Evolutionary conservation across 768 basidiomycete genomes (phyloP).

Genomic region (Amanita muscaria): DNA sequence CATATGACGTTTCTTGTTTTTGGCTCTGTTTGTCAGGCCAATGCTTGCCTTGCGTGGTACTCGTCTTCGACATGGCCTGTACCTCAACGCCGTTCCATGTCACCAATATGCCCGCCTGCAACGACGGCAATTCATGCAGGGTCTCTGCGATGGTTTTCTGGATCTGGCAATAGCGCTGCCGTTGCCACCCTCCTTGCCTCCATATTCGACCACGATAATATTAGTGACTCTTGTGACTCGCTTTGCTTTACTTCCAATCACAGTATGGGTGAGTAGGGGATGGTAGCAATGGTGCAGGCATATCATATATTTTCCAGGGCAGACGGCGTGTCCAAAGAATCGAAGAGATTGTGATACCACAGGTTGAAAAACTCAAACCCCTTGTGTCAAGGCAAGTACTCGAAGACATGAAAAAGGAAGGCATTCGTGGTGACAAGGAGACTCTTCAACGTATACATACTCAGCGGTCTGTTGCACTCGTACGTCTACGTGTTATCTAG

Average conservation of each 20-base stretch:
- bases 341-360: constrained; percentile 54
- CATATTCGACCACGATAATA: constrained; percentile 71
- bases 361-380: constrained; percentile 41
- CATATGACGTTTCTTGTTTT: background rate
- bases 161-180: constrained; percentile 74
- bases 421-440: constrained; percentile 47
- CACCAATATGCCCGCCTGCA: constrained; percentile 9
- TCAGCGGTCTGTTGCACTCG: constrained; percentile 39
- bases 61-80: constrained; percentile 18
- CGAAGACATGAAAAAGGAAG: constrained; percentile 45
- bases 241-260: constrained; percentile 56
- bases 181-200: constrained; percentile 54
- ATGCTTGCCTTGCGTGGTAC: constrained; percentile 27
- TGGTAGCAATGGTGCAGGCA: background rate
- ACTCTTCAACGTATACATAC: constrained; percentile 39
- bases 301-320: constrained; percentile 34
- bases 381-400: constrained; percentile 33
- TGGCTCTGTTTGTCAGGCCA: constrained; percentile 5
- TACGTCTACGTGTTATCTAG: constrained; percentile 19
- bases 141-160: constrained; percentile 56
- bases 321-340: constrained; percentile 49
- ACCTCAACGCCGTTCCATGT: constrained; percentile 1
- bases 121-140: constrained; percentile 25
- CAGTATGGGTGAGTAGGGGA: constrained; percentile 57
- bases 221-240: constrained; percentile 55